Base-by-base conservation (phyloP, 2,329 filamentous ascomycete genomes). In the Chaetomiaceae sp. region DNA sequence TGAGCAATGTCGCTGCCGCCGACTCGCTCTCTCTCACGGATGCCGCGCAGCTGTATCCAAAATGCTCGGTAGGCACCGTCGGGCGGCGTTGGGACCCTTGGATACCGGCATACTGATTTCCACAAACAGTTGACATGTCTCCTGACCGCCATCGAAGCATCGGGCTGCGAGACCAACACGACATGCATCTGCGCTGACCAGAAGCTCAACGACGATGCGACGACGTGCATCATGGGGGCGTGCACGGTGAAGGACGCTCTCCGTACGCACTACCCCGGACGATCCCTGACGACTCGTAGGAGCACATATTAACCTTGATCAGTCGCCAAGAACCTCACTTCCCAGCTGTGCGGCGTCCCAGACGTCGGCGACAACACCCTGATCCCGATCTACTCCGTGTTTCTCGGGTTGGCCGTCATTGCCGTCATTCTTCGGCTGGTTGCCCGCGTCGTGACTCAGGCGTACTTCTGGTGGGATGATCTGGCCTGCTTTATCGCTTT, bases 121-220 rank as follows among this genome's bases (percentile, higher is more conserved):
- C 7, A 6, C 18, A 12, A 41, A 17, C 17, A 51, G 49, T 35
- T 17, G 17, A 15, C 2, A 1, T 49, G 47, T 19, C 37, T 46
- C 12, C 2, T 10, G 15, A 17, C 8, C 1, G 39, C 38, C 11
- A 9, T 49, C 2, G 17, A 50, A 24, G 41, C 44, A 20, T 19
- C 38, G 2, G 46, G 47, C 14, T 1, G 3, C 18, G 1, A 18
- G 17, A 34, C 42, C 12, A 41, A 52, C 56, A 59, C 4, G 53
- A 56, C 7, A 15, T 66, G 11, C 41, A 55, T 70, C 0, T 66
- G 63, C 56, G 57, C 50, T 3, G 63, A 64, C 1, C 55, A 65
- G 3, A 38, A 50, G 9, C 59, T 72, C 38, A 65, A 61, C 19
- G 51, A 37, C 6, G 18, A 26, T 2, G 46, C 48, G 3, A 34